Evolutionary conservation across 345 rosid genomes (phyloP).

Genomic region (Citrus sinensis): DVS_A1.0 CM039169.1:28757001-28757500

Average conservation of each 20-base stretch:
- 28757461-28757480: not conserved
- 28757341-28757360: constrained; percentile 66
- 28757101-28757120: constrained; percentile 31
- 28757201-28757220: constrained; percentile 81
- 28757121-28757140: constrained; percentile 38
- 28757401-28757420: constrained; percentile 43
- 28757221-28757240: constrained; percentile 56
- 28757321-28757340: constrained; percentile 40
- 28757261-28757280: constrained; percentile 71
- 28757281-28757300: constrained; percentile 81
- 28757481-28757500: not conserved
- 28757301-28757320: constrained; percentile 81
- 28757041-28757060: not conserved
- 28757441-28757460: not conserved
- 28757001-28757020: constrained; percentile 15
- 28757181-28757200: constrained; percentile 51
- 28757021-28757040: constrained; percentile 7
- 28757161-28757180: constrained; percentile 53
- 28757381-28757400: constrained; percentile 92
- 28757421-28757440: too few relatives aligned
- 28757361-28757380: constrained; percentile 81
- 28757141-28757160: constrained; percentile 74
- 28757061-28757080: constrained; percentile 18
- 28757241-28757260: constrained; percentile 26
- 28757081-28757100: constrained; percentile 32